Percentiles rank a stretch among this genome's conserved stretches.
phyloP scores from a whole-genome alignment of 441 rosid species.

The Erodium moschatum region DNA sequence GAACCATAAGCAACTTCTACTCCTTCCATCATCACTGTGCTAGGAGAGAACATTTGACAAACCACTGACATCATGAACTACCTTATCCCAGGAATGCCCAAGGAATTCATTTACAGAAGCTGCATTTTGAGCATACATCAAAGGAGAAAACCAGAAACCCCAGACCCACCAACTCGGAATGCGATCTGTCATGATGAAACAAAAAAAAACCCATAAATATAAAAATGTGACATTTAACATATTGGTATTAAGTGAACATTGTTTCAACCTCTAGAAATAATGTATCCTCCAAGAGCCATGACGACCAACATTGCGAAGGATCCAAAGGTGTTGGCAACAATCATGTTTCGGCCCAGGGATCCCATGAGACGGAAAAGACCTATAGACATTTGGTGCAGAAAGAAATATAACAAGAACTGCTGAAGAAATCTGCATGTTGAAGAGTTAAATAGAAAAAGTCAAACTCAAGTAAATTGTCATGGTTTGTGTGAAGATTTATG shows the following conservation, averaged over 20 bases:
- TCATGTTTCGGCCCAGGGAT: conserved; percentile 51
- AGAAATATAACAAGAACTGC: conserved; percentile 48
- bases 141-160: conserved; percentile 96
- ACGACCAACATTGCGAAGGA: conserved; percentile 42
- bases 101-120: conserved; percentile 95
- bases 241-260: neutral
- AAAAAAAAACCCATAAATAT: conserved; percentile 7
- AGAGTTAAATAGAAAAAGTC: neutral
- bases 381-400: conserved; percentile 59
- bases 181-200: conserved; percentile 43
- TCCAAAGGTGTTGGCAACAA: conserved; percentile 66
- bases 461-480: too few relatives aligned
- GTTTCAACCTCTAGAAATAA: conserved; percentile 68
- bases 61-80: conserved; percentile 15
- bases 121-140: conserved; percentile 94
- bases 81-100: conserved; percentile 86
- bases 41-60: too few relatives aligned
- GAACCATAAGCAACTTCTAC: neutral
- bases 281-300: conserved; percentile 55
- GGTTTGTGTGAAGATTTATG: too few relatives aligned
- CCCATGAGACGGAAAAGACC: conserved; percentile 55
- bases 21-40: too few relatives aligned
- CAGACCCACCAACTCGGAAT: conserved; percentile 94
- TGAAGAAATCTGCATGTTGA: conserved; percentile 49
- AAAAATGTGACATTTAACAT: neutral